phyloP scores from a whole-genome alignment of 768 basidiomycete species.

The Xanthoconium stramineum region DNA sequence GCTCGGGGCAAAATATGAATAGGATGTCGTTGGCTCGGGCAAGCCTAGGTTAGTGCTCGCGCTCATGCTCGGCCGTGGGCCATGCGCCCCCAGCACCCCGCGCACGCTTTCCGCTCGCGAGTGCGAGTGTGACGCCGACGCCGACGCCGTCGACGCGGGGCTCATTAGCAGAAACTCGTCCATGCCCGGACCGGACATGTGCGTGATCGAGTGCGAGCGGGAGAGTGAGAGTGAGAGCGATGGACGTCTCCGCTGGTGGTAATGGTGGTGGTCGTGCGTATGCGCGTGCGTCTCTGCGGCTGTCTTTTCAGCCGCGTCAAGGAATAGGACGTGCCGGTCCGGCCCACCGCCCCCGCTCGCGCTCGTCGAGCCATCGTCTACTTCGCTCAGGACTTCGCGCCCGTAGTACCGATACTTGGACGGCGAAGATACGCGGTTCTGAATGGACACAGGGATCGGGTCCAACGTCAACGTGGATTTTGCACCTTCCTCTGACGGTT shows the following conservation, averaged over 20 bases:
- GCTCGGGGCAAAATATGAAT: too few species aligned
- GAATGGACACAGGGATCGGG: constrained; percentile 13
- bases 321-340: not conserved
- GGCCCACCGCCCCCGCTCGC: not conserved
- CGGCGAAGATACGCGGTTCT: constrained; percentile 17
- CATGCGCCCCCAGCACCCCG: constrained; percentile 1
- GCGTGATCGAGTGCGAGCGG: constrained; percentile 12
- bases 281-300: not conserved
- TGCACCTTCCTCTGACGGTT: not conserved
- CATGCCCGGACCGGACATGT: constrained; percentile 17
- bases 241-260: constrained; percentile 2
- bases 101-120: not conserved
- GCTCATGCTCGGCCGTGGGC: constrained; percentile 1
- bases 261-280: too few species aligned
- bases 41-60: not conserved
- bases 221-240: constrained; percentile 16
- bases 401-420: constrained; percentile 23
- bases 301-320: not conserved
- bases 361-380: not conserved
- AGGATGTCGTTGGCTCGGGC: too few species aligned
- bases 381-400: constrained; percentile 5
- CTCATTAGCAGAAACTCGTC: constrained; percentile 21
- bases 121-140: not conserved
- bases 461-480: not conserved
- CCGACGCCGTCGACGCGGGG: constrained; percentile 1